Percentiles rank a stretch among this genome's conserved stretches.
Conservation (phyloP, 1,284 basidiomycete species). For the Xanthoconium separans region DNA sequence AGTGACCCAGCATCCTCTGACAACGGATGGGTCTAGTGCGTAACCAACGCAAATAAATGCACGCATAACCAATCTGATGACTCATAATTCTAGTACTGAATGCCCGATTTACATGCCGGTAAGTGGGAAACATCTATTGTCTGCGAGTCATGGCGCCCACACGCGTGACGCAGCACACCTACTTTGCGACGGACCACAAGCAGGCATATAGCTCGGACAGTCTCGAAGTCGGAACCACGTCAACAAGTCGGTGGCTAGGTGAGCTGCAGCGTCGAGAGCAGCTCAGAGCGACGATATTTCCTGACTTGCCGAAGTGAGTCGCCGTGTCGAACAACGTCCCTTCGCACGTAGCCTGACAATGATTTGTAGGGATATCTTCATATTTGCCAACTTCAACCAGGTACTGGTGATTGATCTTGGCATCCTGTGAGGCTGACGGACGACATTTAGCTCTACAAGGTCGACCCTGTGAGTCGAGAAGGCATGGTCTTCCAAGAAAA, state of each 20-base stretch:
- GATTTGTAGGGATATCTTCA: slow-evolving; percentile 42
- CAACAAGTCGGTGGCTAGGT: slow-evolving; percentile 42
- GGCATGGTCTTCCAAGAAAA: background rate
- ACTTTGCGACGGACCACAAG: slow-evolving; percentile 63
- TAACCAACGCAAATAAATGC: slow-evolving; percentile 3
- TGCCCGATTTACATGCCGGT: slow-evolving; percentile 55
- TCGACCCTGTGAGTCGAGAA: slow-evolving; percentile 44
- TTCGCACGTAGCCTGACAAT: background rate
- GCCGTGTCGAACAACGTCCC: background rate
- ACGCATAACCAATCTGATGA: slow-evolving; percentile 11
- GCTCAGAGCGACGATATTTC: slow-evolving; percentile 46
- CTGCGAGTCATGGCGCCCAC: slow-evolving; percentile 1
- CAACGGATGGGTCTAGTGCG: slow-evolving; percentile 56
- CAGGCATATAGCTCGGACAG: slow-evolving; percentile 39
- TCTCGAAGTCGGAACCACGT: slow-evolving; percentile 13
- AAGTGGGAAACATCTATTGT: slow-evolving; percentile 9
- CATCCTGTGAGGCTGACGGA: slow-evolving; percentile 15
- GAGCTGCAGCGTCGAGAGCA: slow-evolving; percentile 46
- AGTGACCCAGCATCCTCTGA: slow-evolving; percentile 50
- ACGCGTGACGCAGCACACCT: slow-evolving; percentile 43
- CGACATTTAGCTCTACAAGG: slow-evolving; percentile 47
- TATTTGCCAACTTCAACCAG: slow-evolving; percentile 68
- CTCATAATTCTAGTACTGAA: slow-evolving; percentile 34
- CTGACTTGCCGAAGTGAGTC: slow-evolving; percentile 46
- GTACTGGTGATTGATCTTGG: slow-evolving; percentile 27